Conservation (phyloP, 352 stramenopile species). For the Phytophthora cactorum region DNA sequence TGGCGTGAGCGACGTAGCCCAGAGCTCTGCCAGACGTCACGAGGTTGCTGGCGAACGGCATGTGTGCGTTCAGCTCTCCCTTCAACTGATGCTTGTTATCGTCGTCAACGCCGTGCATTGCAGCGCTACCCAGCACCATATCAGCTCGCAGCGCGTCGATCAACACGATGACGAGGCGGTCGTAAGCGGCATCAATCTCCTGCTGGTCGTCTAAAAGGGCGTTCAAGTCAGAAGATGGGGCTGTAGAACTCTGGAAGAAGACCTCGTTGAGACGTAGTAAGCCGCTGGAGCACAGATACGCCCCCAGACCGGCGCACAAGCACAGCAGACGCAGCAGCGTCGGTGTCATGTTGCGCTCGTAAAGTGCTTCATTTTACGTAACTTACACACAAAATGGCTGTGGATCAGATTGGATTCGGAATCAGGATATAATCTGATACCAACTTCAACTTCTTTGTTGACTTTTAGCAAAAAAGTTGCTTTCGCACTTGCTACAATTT, state of each 20-base stretch:
- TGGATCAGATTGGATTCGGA: constrained; percentile 7
- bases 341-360: constrained; percentile 17
- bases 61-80: constrained; percentile 66
- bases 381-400: constrained; percentile 11
- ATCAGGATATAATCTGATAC: constrained; percentile 14
- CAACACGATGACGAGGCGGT: constrained; percentile 85
- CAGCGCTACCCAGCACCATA: constrained; percentile 80
- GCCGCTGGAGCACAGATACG: constrained; percentile 59
- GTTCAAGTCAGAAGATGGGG: constrained; percentile 7
- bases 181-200: constrained; percentile 46
- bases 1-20: constrained; percentile 81
- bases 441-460: constrained; percentile 17
- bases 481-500: constrained; percentile 5
- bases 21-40: constrained; percentile 57
- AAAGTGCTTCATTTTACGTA: constrained; percentile 12
- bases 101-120: constrained; percentile 39
- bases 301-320: constrained; percentile 42
- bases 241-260: constrained; percentile 37
- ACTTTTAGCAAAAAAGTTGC: too few relatives aligned
- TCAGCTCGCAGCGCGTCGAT: constrained; percentile 89
- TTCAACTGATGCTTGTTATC: not conserved
- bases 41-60: constrained; percentile 68
- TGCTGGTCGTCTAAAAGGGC: constrained; percentile 2
- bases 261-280: constrained; percentile 68
- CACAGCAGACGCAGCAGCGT: constrained; percentile 44